Base-by-base conservation (phyloP, 495 filamentous ascomycete species). In the Aspergillus taichungensis region DNA sequence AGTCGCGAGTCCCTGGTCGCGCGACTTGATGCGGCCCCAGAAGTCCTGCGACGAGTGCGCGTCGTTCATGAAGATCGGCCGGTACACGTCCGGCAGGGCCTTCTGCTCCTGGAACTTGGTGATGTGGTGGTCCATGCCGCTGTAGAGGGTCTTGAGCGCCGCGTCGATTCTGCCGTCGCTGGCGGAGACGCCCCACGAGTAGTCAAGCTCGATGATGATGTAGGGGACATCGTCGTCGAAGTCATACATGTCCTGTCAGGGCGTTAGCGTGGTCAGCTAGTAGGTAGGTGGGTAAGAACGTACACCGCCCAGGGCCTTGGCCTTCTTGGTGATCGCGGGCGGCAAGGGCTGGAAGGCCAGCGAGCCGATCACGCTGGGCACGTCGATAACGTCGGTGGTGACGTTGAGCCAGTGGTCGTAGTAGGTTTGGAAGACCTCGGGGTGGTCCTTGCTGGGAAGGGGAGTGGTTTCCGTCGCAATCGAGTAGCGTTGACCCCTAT, bases 51-150 rank as follows among this genome's bases (percentile, higher is more conserved):
- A 58, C 41, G 64, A 73, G 57, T 74, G 76, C 1, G 68, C 70
- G 45, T 82, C 76, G 54, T 79, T 82, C 76, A 75, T 72, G 61
- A 81, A 81, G 0, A 82, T 45, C 5, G 76, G 76, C 33, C 77
- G 60, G 46, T 75, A 77, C 28, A 69, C 75, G 31, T 77, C 66
- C 0, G 69, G 67, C 8, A 74, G 51, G 1, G 71, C 63, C 30
- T 68, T 60, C 10, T 72, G 46, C 29, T 71, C 52, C 37, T 78
- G 66, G 47, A 62, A 66, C 12, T 61, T 55, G 34, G 59, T 48
- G 13, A 66, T 55, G 4, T 61, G 34, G 24, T 59, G 64, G 24
- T 51, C 55, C 38, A 68, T 40, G 5, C 61, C 63, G 6, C 49
- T 49, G 39, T 64, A 66, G 7, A 68, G 54, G 42, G 64, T 55